Base-by-base conservation (phyloP, 495 filamentous ascomycete species). In the Penicillium macrosclerotiorum region DNA sequence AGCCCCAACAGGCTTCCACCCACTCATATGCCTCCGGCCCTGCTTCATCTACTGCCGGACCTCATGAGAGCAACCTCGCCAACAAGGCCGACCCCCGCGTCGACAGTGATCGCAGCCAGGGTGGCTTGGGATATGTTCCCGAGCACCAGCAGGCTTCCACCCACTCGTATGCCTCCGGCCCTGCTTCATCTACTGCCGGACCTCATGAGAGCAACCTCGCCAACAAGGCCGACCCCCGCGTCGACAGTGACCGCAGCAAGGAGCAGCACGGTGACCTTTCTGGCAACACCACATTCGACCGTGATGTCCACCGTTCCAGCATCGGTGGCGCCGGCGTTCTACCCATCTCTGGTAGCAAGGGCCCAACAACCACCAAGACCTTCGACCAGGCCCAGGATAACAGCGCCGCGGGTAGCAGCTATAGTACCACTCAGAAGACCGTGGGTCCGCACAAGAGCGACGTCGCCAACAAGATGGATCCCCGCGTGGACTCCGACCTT, bases 391-490 rank as follows among this genome's bases (percentile, higher is more conserved):
- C 54, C 14, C 54, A 58, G 34, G 5, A 49, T 11, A 29, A 43
- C 23, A 18, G 26, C 11, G 31, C 16, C 32, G 45, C 45, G 8
- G 47, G 42, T 37, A 51, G 50, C 50, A 54, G 41, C 47, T 58
- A 55, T 41, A 75, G 64, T 29, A 49, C 56, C 31, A 67, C 70
- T 8, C 27, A 51, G 25, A 37, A 31, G 16, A 55, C 51, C 34
- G 47, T 37, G 25, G 55, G 55, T 40, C 75, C 68, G 4, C 73
- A 71, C 64, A 54, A 52, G 40, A 78, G 71, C 38, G 69, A 75
- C 52, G 17, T 80, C 11, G 65, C 74, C 40, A 85, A 84, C 66
- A 79, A 80, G 56, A 51, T 55, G 35, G 77, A 80, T 54, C 66
- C 66, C 7, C 64, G 64, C 13, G 64, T 64, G 8, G 53, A 65